A percentile compares a stretch with the other conserved stretches of the same genome.
Evolutionary conservation across 768 basidiomycete genomes (phyloP).

Genomic region (Mycena epipterygia): DNA sequence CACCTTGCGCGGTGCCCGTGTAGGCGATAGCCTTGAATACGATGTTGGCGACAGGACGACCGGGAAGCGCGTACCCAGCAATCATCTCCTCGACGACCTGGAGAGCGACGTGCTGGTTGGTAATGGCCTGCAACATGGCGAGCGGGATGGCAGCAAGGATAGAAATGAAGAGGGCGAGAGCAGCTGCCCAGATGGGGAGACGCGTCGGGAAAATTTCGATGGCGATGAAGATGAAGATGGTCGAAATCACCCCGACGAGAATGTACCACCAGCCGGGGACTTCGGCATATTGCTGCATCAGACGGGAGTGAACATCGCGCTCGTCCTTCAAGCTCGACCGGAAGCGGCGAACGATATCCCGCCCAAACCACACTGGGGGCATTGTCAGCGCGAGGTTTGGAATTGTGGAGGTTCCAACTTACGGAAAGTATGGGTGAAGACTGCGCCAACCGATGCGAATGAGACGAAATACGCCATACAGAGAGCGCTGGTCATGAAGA

Average conservation of each 20-base stretch:
- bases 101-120: constrained; percentile 80
- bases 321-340: constrained; percentile 77
- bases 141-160: constrained; percentile 71
- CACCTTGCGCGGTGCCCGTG: constrained; percentile 71
- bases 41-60: constrained; percentile 85
- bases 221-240: constrained; percentile 73
- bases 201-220: constrained; percentile 82
- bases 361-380: constrained; percentile 83
- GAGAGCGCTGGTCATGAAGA: constrained; percentile 79
- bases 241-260: constrained; percentile 63
- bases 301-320: constrained; percentile 85
- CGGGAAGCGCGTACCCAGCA: constrained; percentile 83
- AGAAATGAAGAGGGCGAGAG: constrained; percentile 68
- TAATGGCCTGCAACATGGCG: constrained; percentile 89
- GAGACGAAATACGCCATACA: constrained; percentile 78
- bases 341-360: constrained; percentile 81
- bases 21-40: constrained; percentile 81
- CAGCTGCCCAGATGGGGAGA: constrained; percentile 84
- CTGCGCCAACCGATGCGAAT: constrained; percentile 81
- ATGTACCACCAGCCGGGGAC: constrained; percentile 85
- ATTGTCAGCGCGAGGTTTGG: background rate
- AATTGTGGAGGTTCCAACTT: constrained; percentile 46
- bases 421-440: constrained; percentile 85
- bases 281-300: constrained; percentile 86
- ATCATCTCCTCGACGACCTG: constrained; percentile 84